Conservation (phyloP, 805 yeast genomes). For the Candida broadrunensis region DNA sequence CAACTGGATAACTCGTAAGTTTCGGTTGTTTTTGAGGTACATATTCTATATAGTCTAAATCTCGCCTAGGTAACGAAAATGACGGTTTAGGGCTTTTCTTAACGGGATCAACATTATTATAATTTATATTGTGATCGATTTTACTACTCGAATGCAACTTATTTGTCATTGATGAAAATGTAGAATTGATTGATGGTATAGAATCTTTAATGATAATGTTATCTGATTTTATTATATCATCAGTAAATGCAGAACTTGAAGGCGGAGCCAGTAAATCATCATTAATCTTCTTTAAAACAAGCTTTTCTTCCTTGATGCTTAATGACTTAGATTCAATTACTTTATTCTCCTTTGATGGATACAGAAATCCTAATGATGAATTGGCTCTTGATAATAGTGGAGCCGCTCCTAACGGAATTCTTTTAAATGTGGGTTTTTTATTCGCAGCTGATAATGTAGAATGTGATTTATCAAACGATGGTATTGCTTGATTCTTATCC, state of each 20-base stretch:
- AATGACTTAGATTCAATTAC: background rate
- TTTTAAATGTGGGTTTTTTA: background rate
- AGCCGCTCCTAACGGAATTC: slow-evolving; percentile 7
- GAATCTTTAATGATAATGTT: background rate
- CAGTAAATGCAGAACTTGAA: slow-evolving; percentile 4
- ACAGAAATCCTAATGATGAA: slow-evolving; percentile 32
- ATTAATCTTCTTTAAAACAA: slow-evolving; percentile 9
- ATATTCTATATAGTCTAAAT: slow-evolving; percentile 44
- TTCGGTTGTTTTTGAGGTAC: slow-evolving; percentile 40
- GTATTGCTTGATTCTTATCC: slow-evolving; percentile 21
- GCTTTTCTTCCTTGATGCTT: background rate
- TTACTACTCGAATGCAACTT: slow-evolving; percentile 20
- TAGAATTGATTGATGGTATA: slow-evolving; percentile 6
- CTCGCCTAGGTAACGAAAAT: background rate
- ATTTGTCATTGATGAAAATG: slow-evolving; percentile 13
- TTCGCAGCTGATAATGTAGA: background rate
- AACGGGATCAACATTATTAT: slow-evolving; percentile 25
- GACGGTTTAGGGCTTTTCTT: slow-evolving; percentile 8
- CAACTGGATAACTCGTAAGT: slow-evolving; percentile 43
- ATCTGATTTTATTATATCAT: slow-evolving; percentile 4
- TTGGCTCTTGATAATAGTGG: slow-evolving; percentile 33
- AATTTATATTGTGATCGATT: slow-evolving; percentile 6
- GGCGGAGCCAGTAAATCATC: slow-evolving; percentile 3
- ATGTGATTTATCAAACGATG: slow-evolving; percentile 3
- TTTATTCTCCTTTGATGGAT: background rate